Evolutionary conservation across 2,329 filamentous ascomycete species (phyloP).

Genomic region (Dothiorella sarmentorum): DNA sequence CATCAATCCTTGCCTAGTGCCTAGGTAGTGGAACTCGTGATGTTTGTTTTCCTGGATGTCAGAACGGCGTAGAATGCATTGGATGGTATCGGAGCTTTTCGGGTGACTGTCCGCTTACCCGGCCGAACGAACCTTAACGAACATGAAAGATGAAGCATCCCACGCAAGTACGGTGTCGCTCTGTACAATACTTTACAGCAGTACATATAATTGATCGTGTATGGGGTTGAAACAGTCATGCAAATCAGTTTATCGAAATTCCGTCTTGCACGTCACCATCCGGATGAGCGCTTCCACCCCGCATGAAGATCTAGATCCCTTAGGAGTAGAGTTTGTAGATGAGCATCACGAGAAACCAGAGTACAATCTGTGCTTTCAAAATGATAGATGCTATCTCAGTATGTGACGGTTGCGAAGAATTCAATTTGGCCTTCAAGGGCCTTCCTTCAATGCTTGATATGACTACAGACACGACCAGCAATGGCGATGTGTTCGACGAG

Average conservation of each 20-base stretch:
- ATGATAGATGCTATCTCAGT: neutral
- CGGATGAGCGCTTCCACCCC: no score
- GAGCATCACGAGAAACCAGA: neutral
- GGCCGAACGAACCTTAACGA: no score
- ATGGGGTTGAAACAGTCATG: no score
- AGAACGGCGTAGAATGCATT: neutral
- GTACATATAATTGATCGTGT: no score
- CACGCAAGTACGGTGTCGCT: no score
- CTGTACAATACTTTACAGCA: no score
- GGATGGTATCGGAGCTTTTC: slow-evolving; percentile 6
- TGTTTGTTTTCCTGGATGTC: neutral
- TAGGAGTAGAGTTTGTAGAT: no score
- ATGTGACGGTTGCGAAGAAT: neutral
- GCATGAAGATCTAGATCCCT: no score
- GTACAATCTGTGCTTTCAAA: neutral
- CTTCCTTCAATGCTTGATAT: neutral
- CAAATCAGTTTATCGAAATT: no score
- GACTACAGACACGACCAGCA: neutral
- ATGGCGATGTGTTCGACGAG: neutral
- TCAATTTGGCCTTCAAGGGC: neutral
- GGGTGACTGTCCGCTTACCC: slow-evolving; percentile 2
- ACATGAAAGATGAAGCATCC: neutral
- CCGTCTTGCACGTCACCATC: no score
- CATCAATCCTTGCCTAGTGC: neutral
- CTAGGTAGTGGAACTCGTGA: no score